phyloP scores from a whole-genome alignment of 2,329 filamentous ascomycete genomes.

The Cladophialophora exuberans region DNA sequence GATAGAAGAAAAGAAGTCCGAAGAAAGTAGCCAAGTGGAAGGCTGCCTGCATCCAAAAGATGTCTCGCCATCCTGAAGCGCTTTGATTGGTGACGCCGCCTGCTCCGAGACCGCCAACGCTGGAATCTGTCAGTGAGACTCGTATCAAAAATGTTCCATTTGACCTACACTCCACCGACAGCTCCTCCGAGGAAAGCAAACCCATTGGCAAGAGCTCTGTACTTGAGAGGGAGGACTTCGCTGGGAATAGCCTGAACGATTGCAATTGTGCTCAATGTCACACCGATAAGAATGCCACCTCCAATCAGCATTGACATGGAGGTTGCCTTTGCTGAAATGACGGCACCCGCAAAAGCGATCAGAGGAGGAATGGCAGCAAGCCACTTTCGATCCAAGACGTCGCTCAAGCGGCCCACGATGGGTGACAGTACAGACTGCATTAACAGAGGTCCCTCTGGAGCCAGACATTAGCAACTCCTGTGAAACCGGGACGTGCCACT shows the following conservation, averaged over 20 bases:
- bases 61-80: slow-evolving; percentile 56
- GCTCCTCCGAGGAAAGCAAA: slow-evolving; percentile 56
- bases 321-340: slow-evolving; percentile 58
- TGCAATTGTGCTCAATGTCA: slow-evolving; percentile 57
- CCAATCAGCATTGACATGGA: slow-evolving; percentile 61
- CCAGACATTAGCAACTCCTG: not conserved
- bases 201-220: slow-evolving; percentile 59
- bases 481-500: not conserved
- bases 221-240: slow-evolving; percentile 61
- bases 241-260: slow-evolving; percentile 61
- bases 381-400: slow-evolving; percentile 60
- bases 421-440: slow-evolving; percentile 62
- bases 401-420: slow-evolving; percentile 59
- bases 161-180: slow-evolving; percentile 55
- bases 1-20: slow-evolving; percentile 54
- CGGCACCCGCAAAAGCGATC: slow-evolving; percentile 57
- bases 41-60: slow-evolving; percentile 63
- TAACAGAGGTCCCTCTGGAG: slow-evolving; percentile 56
- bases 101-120: slow-evolving; percentile 54
- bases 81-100: slow-evolving; percentile 56
- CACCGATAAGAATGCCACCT: slow-evolving; percentile 61
- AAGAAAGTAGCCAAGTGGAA: slow-evolving; percentile 54
- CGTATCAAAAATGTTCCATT: not conserved
- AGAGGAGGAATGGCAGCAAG: slow-evolving; percentile 57
- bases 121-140: slow-evolving; percentile 29